Evolutionary conservation across 2,329 filamentous ascomycete species (phyloP).

Genomic region (Didymella segeticola): DNA sequence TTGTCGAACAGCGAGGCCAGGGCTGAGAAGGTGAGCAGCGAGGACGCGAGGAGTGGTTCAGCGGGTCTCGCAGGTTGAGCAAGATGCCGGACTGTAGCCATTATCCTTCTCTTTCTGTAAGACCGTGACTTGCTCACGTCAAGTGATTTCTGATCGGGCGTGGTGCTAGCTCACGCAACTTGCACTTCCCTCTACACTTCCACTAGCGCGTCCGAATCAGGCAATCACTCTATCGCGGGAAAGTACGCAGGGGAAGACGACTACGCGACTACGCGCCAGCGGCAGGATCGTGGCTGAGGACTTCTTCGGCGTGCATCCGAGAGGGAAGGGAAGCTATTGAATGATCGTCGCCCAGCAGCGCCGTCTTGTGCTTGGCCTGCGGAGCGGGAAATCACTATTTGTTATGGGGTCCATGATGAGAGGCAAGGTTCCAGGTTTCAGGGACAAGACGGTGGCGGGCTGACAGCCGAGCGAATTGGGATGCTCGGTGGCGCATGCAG

Average conservation of each 20-base stretch:
- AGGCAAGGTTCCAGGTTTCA: slow-evolving; percentile 7
- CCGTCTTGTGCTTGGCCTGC: neutral
- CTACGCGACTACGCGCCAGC: too few species aligned
- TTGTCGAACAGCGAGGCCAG: neutral
- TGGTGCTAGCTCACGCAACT: too few species aligned
- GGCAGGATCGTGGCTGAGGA: slow-evolving; percentile 6
- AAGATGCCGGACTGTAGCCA: neutral
- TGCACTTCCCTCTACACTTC: neutral
- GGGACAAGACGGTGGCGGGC: slow-evolving; percentile 1
- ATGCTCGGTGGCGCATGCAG: neutral
- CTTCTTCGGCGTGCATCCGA: slow-evolving; percentile 9
- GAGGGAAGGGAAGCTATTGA: slow-evolving; percentile 6
- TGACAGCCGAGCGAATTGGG: slow-evolving; percentile 5
- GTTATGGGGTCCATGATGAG: slow-evolving; percentile 3
- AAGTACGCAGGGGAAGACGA: neutral
- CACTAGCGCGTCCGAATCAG: slow-evolving; percentile 6
- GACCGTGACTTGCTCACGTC: too few species aligned
- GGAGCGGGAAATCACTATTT: neutral
- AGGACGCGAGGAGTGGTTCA: slow-evolving; percentile 5
- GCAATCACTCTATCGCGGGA: neutral
- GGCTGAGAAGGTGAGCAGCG: neutral
- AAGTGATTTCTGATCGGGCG: too few species aligned
- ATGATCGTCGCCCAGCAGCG: slow-evolving; percentile 11
- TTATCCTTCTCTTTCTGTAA: neutral
- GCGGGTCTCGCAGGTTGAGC: neutral